Evolutionary conservation across 1,284 basidiomycete genomes (phyloP).

Genomic region (Irpex lacteus): DNA sequence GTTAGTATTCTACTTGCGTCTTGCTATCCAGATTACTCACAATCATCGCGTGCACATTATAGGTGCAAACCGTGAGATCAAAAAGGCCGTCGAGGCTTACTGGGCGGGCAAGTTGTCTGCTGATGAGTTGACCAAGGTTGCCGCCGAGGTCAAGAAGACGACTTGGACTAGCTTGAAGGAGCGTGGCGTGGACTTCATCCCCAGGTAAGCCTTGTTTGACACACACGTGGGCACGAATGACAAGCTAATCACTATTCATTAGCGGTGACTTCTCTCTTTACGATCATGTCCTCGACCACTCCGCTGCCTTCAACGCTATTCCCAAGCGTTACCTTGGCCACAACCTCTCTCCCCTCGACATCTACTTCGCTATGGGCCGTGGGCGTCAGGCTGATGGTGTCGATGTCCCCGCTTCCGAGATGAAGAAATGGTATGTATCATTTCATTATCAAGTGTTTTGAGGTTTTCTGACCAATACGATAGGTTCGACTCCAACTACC

Average conservation of each 20-base stretch:
- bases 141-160: constrained; percentile 86
- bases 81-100: constrained; percentile 98
- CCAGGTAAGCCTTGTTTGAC: constrained; percentile 61
- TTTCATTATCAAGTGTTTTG: not conserved
- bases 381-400: constrained; percentile 94
- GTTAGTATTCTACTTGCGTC: constrained; percentile 39
- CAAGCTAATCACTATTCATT: constrained; percentile 18
- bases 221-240: not conserved
- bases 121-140: constrained; percentile 87
- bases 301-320: constrained; percentile 95
- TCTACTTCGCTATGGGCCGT: constrained; percentile 99
- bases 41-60: constrained; percentile 3
- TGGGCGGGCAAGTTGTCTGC: constrained; percentile 94
- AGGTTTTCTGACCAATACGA: not conserved
- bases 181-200: constrained; percentile 88
- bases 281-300: constrained; percentile 98
- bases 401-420: constrained; percentile 97
- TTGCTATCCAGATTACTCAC: not conserved
- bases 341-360: constrained; percentile 87
- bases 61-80: constrained; percentile 96
- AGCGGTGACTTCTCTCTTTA: constrained; percentile 99
- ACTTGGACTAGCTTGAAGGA: constrained; percentile 91
- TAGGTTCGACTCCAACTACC: constrained; percentile 99
- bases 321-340: constrained; percentile 93
- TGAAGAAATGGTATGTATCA: constrained; percentile 91